Percentiles rank a stretch among this genome's conserved stretches.
Evolutionary conservation across 106 monocot genomes (phyloP).

Genomic region (Posidonia australis): DNA sequence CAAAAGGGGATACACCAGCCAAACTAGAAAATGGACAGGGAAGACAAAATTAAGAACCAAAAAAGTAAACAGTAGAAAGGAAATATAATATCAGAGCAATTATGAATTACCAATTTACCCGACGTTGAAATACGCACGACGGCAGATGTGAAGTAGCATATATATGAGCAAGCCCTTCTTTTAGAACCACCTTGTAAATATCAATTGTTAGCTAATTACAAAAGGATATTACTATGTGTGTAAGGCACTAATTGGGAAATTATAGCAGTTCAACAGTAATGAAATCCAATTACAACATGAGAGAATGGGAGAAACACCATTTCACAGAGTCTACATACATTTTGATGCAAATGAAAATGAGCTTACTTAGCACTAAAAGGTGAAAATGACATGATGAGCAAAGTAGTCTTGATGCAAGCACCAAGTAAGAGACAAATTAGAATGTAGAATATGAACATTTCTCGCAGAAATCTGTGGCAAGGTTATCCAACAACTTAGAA

Average conservation of each 20-base stretch:
- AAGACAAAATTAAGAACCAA: background rate
- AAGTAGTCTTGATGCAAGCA: slow-evolving; percentile 44
- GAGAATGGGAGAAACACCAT: too few relatives aligned
- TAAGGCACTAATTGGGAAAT: slow-evolving; percentile 11
- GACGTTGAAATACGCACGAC: slow-evolving; percentile 26
- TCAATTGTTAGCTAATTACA: slow-evolving; percentile 6
- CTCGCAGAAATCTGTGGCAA: too few relatives aligned
- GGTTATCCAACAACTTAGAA: too few relatives aligned
- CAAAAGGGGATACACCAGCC: background rate
- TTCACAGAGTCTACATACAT: too few relatives aligned
- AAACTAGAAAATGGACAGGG: background rate
- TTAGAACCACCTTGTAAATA: slow-evolving; percentile 40
- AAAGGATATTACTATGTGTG: background rate
- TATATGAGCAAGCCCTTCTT: slow-evolving; percentile 60
- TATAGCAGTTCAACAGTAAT: slow-evolving; percentile 33
- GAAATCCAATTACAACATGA: background rate
- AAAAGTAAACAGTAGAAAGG: background rate
- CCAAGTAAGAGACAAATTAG: slow-evolving; percentile 57
- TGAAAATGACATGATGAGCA: slow-evolving; percentile 55
- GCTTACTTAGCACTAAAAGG: slow-evolving; percentile 36
- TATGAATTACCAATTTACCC: slow-evolving; percentile 25
- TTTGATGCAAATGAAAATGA: background rate
- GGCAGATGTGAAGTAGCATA: slow-evolving; percentile 46
- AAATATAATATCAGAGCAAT: background rate
- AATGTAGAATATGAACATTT: too few relatives aligned